A percentile compares a stretch with the other conserved stretches of the same genome.
These are phyloP conservation scores for Diplodia corticola DNA, from an alignment of 2,329 filamentous ascomycete species.

Conservation along the genomic window DNA sequence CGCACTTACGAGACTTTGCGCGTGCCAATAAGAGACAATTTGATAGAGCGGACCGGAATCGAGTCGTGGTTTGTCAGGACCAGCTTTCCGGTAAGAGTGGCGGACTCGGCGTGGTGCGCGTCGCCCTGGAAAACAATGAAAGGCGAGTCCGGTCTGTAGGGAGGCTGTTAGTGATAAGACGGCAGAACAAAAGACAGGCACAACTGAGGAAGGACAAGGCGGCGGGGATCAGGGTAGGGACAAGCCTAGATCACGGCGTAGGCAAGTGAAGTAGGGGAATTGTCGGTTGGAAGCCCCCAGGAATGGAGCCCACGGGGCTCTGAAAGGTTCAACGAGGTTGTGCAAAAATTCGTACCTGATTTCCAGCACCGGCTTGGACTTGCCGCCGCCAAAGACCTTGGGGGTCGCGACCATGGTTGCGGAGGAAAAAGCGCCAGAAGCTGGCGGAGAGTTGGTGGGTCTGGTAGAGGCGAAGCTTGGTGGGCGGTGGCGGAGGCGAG, in stretches of 20 bases:
- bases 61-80: slow-evolving; percentile 49
- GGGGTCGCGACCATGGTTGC: slow-evolving; percentile 37
- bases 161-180: not conserved
- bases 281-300: slow-evolving; percentile 47
- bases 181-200: not conserved
- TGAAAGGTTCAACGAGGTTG: not conserved
- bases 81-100: slow-evolving; percentile 50
- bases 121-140: slow-evolving; percentile 54
- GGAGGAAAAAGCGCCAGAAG: not conserved
- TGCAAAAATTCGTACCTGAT: slow-evolving; percentile 41
- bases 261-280: slow-evolving; percentile 47
- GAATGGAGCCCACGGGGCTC: not conserved
- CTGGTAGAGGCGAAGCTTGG: not conserved
- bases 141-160: slow-evolving; percentile 44
- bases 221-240: not conserved
- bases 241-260: not conserved
- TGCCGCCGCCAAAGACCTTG: slow-evolving; percentile 38
- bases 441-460: not conserved
- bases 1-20: slow-evolving; percentile 48
- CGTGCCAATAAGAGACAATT: slow-evolving; percentile 49
- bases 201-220: not conserved
- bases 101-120: slow-evolving; percentile 46
- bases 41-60: slow-evolving; percentile 50
- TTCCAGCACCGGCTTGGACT: slow-evolving; percentile 40
- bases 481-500: not conserved